A percentile compares a stretch with the other conserved stretches of the same genome.
These are phyloP conservation scores for Chlamydomonas reinhardtii DNA, from an alignment of 163 green algal species.

Conservation along the genomic window DNA sequence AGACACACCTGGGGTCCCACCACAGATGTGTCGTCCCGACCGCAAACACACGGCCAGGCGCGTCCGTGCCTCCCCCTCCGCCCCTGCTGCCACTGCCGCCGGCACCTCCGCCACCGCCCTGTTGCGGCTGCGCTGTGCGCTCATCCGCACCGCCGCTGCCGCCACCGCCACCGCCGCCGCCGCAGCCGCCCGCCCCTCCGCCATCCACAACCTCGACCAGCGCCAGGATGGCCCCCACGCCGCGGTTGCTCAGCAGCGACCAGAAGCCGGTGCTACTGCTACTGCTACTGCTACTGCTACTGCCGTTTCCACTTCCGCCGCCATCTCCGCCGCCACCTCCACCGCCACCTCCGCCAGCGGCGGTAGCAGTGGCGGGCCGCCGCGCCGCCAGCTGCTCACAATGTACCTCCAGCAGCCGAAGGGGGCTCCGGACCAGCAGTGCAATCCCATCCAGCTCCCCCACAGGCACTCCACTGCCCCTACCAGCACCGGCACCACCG, in stretches of 20 bases:
- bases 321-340: background rate
- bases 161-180: too few species aligned
- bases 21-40: conserved; percentile 11
- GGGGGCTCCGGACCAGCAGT: background rate
- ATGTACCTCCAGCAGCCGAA: background rate
- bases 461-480: background rate
- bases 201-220: background rate
- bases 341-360: background rate
- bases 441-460: background rate
- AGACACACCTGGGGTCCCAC: conserved; percentile 1
- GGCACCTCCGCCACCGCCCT: too few species aligned
- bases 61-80: background rate
- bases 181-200: background rate
- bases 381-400: conserved; percentile 17
- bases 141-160: too few species aligned
- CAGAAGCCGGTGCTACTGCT: too few species aligned
- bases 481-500: background rate
- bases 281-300: too few species aligned
- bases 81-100: background rate
- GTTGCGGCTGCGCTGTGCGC: too few species aligned
- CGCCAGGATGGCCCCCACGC: background rate
- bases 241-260: background rate
- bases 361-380: background rate
- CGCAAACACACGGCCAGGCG: background rate
- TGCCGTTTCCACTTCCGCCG: background rate